Base-by-base conservation (phyloP, 2,329 filamentous ascomycete species). In the Aureobasidium namibiae region DNA sequence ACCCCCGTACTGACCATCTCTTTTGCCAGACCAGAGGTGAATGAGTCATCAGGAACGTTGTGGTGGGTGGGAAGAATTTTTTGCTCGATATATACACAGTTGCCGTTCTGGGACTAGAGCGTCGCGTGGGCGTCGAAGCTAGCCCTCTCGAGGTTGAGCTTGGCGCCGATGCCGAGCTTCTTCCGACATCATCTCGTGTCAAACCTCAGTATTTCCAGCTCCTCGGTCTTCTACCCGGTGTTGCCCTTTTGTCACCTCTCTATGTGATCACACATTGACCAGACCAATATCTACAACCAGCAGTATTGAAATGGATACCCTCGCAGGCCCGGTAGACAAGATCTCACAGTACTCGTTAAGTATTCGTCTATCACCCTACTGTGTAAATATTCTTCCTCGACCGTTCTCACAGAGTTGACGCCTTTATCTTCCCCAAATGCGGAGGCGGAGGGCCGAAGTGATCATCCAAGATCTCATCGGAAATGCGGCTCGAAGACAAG, bases 1-100 rank as follows among this genome's bases (percentile, higher is more conserved):
- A 66, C 65, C 65, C 65, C 61, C 65, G 61, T 63, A 63, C 41
- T 63, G 61, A 63, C 60, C 61, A 63, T 50, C 8, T 36, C 3
- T 52, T 52, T 52, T 52, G 48, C 13, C 4, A 2, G 2, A 1
- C 7, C 0, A 26, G 1, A 3, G 41, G 2, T 16, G 1, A 1
- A 26, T 13, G n/a, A 26, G 13, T 18, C 6, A n/a, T 26, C 3
- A 4, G 11, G 33, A n/a, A 26, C 4, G 6, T 45, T 16, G 23
- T 2, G 14, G 23, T 44, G 45, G 45, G 4, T 49, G n/a, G 26
- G 3, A 14, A 36, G 11, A 29, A 52, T 41, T 53, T 39, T 42
- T 42, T 16, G 6, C n/a, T 7, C 10, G 49, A 41, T 53, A 29
- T 10, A 11, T n/a, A n/a, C 7, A 2, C 13, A 6, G 10, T 3